These are phyloP conservation scores for Ascobolus immersus DNA, from an alignment of 495 filamentous ascomycete species.

Conservation along the genomic window DNA sequence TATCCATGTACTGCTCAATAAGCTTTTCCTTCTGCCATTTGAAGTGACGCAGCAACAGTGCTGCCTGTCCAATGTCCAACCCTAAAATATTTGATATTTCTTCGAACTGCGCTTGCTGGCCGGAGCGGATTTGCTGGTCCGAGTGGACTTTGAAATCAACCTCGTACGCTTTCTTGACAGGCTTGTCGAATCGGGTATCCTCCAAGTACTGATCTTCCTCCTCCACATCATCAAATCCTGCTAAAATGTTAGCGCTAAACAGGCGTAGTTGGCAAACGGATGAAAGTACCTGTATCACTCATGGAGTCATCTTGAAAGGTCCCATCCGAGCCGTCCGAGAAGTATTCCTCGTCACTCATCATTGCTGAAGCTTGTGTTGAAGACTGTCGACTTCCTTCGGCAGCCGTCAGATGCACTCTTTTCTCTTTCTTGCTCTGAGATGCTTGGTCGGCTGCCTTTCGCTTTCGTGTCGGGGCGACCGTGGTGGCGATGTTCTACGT, in stretches of 20 bases:
- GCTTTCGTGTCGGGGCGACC: slow-evolving; percentile 53
- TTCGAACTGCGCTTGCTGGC: slow-evolving; percentile 60
- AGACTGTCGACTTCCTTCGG: slow-evolving; percentile 22
- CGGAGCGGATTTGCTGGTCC: slow-evolving; percentile 50
- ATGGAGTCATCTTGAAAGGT: slow-evolving; percentile 56
- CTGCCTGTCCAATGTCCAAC: slow-evolving; percentile 60
- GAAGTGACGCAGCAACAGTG: slow-evolving; percentile 65
- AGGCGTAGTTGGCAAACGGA: background rate
- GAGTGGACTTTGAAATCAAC: slow-evolving; percentile 58
- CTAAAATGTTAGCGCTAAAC: slow-evolving; percentile 10
- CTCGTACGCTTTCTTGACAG: slow-evolving; percentile 50
- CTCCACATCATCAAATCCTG: slow-evolving; percentile 22
- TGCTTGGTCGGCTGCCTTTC: slow-evolving; percentile 62
- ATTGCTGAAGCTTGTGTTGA: slow-evolving; percentile 35
- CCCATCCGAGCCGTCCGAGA: slow-evolving; percentile 59
- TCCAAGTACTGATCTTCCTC: slow-evolving; percentile 51
- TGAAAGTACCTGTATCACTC: slow-evolving; percentile 42
- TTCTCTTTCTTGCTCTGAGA: slow-evolving; percentile 22
- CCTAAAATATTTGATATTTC: slow-evolving; percentile 76
- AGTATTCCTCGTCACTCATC: slow-evolving; percentile 91
- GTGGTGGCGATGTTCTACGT: slow-evolving; percentile 30
- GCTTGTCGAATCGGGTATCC: slow-evolving; percentile 53
- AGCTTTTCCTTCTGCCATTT: slow-evolving; percentile 90
- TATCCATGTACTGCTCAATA: slow-evolving; percentile 88
- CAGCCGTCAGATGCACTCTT: slow-evolving; percentile 24